phyloP scores from a whole-genome alignment of 2,329 filamentous ascomycete species.

The Furcasterigmium furcatum region DNA sequence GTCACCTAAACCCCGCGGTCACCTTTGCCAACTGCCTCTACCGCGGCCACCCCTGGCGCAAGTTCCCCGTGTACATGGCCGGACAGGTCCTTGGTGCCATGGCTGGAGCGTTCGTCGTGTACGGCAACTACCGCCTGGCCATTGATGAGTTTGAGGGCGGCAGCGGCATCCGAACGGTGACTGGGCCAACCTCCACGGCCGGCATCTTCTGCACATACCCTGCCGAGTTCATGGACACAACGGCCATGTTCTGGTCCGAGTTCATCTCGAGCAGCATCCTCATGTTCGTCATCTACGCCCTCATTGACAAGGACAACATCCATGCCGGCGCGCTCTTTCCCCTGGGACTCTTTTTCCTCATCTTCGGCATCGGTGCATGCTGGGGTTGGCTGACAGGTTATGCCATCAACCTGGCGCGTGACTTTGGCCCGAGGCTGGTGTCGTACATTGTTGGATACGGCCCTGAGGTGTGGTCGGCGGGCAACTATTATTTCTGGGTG shows the following conservation, averaged over 20 bases:
- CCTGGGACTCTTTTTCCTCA: conserved; percentile 65
- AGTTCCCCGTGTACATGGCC: conserved; percentile 64
- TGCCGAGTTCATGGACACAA: conserved; percentile 60
- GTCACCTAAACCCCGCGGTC: conserved; percentile 69
- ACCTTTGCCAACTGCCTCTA: conserved; percentile 68
- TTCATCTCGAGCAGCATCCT: conserved; percentile 65
- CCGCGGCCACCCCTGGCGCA: conserved; percentile 65
- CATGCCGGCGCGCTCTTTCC: conserved; percentile 57
- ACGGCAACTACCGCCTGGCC: conserved; percentile 61
- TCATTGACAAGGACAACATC: conserved; percentile 56
- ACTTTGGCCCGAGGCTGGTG: conserved; percentile 67
- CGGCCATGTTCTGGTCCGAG: conserved; percentile 69
- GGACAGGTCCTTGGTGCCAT: conserved; percentile 68
- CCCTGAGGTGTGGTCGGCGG: conserved; percentile 61
- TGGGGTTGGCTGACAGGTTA: conserved; percentile 78
- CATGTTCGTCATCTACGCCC: conserved; percentile 69
- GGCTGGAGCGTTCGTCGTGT: conserved; percentile 55
- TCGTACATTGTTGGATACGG: conserved; percentile 68
- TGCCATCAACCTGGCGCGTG: conserved; percentile 70
- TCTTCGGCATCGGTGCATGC: conserved; percentile 70
- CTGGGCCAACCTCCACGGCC: conserved; percentile 56
- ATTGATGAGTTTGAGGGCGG: conserved; percentile 64
- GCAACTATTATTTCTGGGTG: conserved; percentile 72
- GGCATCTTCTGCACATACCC: conserved; percentile 75
- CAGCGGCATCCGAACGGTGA: conserved; percentile 57